A percentile compares a stretch with the other conserved stretches of the same genome.
Conservation (phyloP, 2,329 filamentous ascomycete species). For the Trichoderma sp. region DNA sequence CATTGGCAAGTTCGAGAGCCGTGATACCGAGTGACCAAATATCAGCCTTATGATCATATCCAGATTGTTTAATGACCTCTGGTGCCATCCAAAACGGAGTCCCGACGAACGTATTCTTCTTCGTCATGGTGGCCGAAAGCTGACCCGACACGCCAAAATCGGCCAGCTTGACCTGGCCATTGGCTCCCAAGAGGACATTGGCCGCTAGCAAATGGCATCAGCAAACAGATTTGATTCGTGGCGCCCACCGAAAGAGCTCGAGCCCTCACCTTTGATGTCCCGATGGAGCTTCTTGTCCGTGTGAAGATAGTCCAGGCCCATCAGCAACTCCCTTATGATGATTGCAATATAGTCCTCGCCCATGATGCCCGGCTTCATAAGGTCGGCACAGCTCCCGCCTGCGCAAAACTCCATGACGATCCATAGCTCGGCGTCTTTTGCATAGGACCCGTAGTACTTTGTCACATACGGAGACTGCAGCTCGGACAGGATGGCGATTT, state of each 20-base stretch:
- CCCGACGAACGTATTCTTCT: slow-evolving; percentile 98
- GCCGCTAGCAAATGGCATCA: slow-evolving; percentile 58
- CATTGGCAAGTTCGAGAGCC: slow-evolving; percentile 83
- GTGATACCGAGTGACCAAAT: slow-evolving; percentile 98
- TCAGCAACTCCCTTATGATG: slow-evolving; percentile 82
- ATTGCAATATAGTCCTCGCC: slow-evolving; percentile 96
- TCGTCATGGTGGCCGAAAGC: slow-evolving; percentile 96
- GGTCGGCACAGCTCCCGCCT: slow-evolving; percentile 89
- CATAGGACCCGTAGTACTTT: slow-evolving; percentile 94
- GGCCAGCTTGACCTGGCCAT: slow-evolving; percentile 92
- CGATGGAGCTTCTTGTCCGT: slow-evolving; percentile 93
- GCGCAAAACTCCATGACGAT: slow-evolving; percentile 99
- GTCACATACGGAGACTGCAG: slow-evolving; percentile 95
- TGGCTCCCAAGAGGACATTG: slow-evolving; percentile 84
- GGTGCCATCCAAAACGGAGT: slow-evolving; percentile 99
- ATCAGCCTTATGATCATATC: slow-evolving; percentile 96
- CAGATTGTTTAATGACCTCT: slow-evolving; percentile 97
- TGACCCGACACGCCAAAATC: slow-evolving; percentile 98
- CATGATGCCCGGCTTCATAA: slow-evolving; percentile 91
- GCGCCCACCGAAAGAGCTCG: not conserved
- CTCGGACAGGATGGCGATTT: slow-evolving; percentile 95
- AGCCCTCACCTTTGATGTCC: slow-evolving; percentile 83
- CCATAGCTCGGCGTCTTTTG: slow-evolving; percentile 95
- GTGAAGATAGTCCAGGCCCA: slow-evolving; percentile 90
- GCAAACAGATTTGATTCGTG: not conserved